Evolutionary conservation across 305 asterid genomes (phyloP), one percentile per base, ranked within the genome.

Genomic region (Ilex paraguariensis): DNA sequence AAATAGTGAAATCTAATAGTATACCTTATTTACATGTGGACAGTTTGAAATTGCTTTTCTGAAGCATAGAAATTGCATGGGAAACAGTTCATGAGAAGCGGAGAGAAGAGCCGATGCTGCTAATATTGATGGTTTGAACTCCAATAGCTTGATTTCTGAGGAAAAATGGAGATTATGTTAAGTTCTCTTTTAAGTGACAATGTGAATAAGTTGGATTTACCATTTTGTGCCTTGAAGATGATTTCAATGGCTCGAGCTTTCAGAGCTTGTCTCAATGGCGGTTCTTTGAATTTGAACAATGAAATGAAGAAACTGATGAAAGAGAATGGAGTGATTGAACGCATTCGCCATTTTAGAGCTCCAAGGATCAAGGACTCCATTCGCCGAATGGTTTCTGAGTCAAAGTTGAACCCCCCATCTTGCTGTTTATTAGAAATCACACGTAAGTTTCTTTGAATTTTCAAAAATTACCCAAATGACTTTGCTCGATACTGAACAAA

Each of bases 311-410:
- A 83, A 68, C 66, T 70, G 45, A 66, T 14, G 55, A 85, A 87
- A 0, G 77, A 82, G 32, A 87, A 85, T 0, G 96, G 87, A 68
- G 71, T 85, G 5, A 82, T 75, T 4, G 96, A 87, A 13, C 87
- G 78, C 94, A 80, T 83, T 70, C 96, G 50, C 96, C 96, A 85
- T 70, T 81, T 68, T 3, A 87, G 81, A 65, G 86, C 82, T 31
- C 85, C 86, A 33, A 87, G 86, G 6, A 87, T 79, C 58, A 83
- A 64, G 67, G 79, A 64, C 66, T 87, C 96, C 94, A 83, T 87
- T 70, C 84, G 70, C 68, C 78, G 70, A 28, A 83, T 70, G 7
- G 81, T 71, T 2, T 56, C n/a, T 1, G 60, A 45, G 71, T 80
- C 81, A 9, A 85, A 69, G 14, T 73, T 69, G 11, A 73, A 51